These are phyloP conservation scores for Aspergillus novofumigatus DNA, from an alignment of 2,329 filamentous ascomycete genomes.

Conservation along the genomic window DNA sequence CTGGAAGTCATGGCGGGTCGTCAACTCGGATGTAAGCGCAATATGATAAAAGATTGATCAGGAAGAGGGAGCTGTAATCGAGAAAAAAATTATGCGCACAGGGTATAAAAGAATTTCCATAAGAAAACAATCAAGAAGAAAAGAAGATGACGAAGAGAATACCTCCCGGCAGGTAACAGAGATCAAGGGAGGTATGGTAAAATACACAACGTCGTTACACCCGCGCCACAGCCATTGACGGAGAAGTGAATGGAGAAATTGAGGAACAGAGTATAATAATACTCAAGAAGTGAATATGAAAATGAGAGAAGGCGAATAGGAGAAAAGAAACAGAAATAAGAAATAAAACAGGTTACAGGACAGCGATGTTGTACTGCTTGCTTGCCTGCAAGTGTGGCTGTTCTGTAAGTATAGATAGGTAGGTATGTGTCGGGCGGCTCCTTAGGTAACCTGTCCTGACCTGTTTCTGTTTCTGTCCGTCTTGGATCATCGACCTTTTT, in stretches of 20 bases:
- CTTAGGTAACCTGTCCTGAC: background rate
- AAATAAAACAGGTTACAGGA: background rate
- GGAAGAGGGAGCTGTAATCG: background rate
- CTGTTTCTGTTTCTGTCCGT: background rate
- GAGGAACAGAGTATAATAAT: background rate
- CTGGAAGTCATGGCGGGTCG: slow-evolving; percentile 39
- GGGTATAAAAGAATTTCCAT: slow-evolving; percentile 2
- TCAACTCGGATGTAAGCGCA: slow-evolving; percentile 22
- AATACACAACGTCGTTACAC: slow-evolving; percentile 17
- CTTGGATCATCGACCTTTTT: slow-evolving; percentile 1
- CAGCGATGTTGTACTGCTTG: background rate
- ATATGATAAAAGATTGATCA: slow-evolving; percentile 11
- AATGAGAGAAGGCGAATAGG: background rate
- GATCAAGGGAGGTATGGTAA: slow-evolving; percentile 8
- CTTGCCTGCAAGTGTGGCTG: background rate
- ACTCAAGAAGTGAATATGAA: background rate
- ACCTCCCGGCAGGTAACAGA: background rate
- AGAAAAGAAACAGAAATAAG: background rate
- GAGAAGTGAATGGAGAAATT: background rate
- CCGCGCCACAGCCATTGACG: slow-evolving; percentile 18
- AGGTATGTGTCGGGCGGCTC: background rate
- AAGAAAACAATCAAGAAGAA: slow-evolving; percentile 2
- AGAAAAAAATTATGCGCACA: background rate
- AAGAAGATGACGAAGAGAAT: background rate
- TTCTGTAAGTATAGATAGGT: background rate